These are phyloP conservation scores for Microsporum ferrugineum DNA, from an alignment of 2,329 filamentous ascomycete genomes.

Conservation along the genomic window DNA sequence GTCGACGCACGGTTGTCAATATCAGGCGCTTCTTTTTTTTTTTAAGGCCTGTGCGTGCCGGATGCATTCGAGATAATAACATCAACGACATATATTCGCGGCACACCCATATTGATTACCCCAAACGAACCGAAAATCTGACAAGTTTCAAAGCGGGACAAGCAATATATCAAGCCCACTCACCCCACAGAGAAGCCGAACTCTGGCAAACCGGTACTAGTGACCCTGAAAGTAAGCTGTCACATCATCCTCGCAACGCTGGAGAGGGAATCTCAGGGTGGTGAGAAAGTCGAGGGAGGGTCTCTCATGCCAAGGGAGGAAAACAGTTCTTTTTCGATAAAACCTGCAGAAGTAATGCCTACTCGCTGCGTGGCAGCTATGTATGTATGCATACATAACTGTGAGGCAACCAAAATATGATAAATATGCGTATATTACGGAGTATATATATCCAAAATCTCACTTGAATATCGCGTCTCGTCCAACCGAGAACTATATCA, in stretches of 20 bases:
- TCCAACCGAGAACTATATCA: background rate
- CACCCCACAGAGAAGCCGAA: background rate
- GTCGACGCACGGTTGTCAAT: background rate
- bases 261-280: background rate
- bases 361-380: background rate
- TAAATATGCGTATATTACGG: background rate
- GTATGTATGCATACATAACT: background rate
- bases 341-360: background rate
- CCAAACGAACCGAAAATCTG: background rate
- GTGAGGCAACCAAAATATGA: background rate
- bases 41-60: background rate
- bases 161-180: background rate
- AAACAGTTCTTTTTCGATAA: background rate
- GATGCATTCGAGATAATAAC: background rate
- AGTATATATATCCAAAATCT: background rate
- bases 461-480: background rate
- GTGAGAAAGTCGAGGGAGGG: background rate
- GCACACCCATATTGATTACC: background rate
- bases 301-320: background rate
- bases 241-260: background rate
- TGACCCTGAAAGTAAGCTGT: background rate
- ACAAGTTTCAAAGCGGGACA: constrained; percentile 1
- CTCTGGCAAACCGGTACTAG: background rate
- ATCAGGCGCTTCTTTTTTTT: background rate
- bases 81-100: background rate